These are phyloP conservation scores for Puccinia novopanici DNA, from an alignment of 1,284 basidiomycete genomes.

Conservation along the genomic window DNA sequence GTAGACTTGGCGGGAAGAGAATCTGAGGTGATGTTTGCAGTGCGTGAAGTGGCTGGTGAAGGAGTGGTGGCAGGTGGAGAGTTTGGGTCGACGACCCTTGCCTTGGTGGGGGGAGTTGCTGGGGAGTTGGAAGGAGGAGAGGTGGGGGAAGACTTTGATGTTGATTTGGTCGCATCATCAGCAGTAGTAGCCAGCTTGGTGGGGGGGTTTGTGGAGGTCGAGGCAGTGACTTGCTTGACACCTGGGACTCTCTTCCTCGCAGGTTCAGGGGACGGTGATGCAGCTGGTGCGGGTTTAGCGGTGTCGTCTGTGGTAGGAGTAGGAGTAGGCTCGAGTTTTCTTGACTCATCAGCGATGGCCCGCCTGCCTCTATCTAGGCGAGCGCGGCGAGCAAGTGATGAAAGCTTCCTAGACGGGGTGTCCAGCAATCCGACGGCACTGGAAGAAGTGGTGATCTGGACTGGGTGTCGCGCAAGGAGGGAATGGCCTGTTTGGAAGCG, in stretches of 20 bases:
- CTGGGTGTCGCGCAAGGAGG: neutral
- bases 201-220: neutral
- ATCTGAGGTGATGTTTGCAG: neutral
- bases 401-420: conserved; percentile 5
- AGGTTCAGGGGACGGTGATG: neutral
- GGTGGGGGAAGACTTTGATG: neutral
- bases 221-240: neutral
- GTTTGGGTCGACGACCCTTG: conserved; percentile 15
- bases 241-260: neutral
- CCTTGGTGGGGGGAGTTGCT: neutral
- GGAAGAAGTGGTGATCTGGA: neutral
- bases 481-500: conserved; percentile 10
- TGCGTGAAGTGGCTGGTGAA: neutral
- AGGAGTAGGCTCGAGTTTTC: neutral
- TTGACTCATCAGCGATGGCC: conserved; percentile 4
- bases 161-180: conserved; percentile 8
- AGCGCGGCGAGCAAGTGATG: neutral
- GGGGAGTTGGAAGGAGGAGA: neutral
- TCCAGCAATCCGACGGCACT: neutral
- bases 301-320: neutral
- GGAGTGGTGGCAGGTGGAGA: neutral
- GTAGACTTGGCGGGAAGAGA: neutral
- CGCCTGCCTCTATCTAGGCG: conserved; percentile 11
- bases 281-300: neutral
- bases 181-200: neutral